These are phyloP conservation scores for Saraca asoca DNA, from an alignment of 331 rosid genomes.

Conservation along the genomic window DNA sequence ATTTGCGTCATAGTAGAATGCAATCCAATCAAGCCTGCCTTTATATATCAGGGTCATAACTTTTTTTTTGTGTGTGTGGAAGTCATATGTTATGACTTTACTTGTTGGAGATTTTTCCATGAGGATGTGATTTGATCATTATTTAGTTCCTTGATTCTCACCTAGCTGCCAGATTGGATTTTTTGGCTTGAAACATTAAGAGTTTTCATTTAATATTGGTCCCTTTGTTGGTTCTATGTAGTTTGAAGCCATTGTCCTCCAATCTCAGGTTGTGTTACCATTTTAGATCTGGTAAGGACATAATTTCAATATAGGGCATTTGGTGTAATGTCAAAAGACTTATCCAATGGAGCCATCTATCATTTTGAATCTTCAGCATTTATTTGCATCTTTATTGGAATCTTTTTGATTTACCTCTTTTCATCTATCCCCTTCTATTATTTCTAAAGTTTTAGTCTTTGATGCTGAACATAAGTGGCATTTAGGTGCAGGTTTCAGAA, in stretches of 20 bases:
- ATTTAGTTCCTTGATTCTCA: neutral
- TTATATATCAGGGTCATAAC: neutral
- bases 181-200: no score
- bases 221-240: no score
- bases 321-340: neutral
- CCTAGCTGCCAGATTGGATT: no score
- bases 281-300: neutral
- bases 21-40: neutral
- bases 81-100: neutral
- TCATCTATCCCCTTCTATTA: constrained; percentile 14
- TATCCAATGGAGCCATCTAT: no score
- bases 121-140: neutral
- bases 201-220: no score
- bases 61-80: neutral
- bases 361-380: no score
- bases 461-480: constrained; percentile 17
- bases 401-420: neutral
- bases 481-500: neutral
- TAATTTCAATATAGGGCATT: neutral
- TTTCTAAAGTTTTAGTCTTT: constrained; percentile 12
- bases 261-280: neutral
- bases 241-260: no score
- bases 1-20: neutral
- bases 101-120: neutral
- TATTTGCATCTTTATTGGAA: neutral